Evolutionary conservation across 1,284 basidiomycete species (phyloP), one percentile per base, ranked within the genome.

Genomic region (Apiotrichum montevideense): DNA sequence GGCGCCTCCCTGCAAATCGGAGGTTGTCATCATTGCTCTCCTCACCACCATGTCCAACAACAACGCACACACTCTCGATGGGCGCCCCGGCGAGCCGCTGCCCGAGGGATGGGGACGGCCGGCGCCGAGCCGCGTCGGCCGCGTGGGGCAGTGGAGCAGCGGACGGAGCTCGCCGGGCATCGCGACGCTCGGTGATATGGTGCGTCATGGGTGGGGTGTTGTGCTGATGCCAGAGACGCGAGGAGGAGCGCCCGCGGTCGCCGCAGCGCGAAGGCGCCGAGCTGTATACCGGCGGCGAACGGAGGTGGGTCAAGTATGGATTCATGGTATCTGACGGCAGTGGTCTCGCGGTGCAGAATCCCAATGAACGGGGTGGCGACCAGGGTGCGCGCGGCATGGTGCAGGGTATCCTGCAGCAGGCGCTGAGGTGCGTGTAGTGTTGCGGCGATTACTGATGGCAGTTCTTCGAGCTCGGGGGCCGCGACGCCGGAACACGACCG

Each of bases 291-390:
- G 92, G 91, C 41, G 91, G 92, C 1, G 90, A 92, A 72, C 79
- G 87, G 66, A 54, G 52, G 52, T 53, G n/a, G n/a, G 52, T 46
- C 9, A 9, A 1, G 1, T 13, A n/a, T 8, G 11, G 2, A 29
- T 7, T 9, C 14, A 6, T 6, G 7, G 4, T 21, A 32, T 6
- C 11, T 32, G 39, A 13, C 21, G 10, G 0, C 51, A 97, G 93
- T 75, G 95, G 93, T 0, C 81, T 98, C 40, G 89, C 87, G 1
- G 84, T 98, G 0, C 84, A 96, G 76, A 91, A 93, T 69, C 95
- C 95, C 4, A 69, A 71, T 50, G 82, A 85, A 62, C 75, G 79
- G 6, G 35, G 40, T 10, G 32, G 45, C 1, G 47, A 35, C 21
- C 6, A 13, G 13, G 33, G 14, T 29, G 34, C 85, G 8, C 59